These are phyloP conservation scores for Aspergillus fischeri DNA, from an alignment of 2,329 filamentous ascomycete genomes.

Conservation along the genomic window DNA sequence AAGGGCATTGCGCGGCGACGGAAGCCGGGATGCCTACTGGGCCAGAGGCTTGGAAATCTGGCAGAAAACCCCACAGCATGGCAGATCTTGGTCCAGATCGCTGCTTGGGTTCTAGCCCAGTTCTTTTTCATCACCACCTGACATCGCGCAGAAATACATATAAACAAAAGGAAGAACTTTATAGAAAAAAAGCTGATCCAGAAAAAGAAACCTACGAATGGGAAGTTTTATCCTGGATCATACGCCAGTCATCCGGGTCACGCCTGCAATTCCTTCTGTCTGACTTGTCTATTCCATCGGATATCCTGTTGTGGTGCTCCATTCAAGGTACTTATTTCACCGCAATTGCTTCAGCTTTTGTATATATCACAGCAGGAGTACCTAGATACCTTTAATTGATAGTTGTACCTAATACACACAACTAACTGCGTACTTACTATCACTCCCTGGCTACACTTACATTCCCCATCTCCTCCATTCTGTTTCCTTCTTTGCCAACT, in stretches of 20 bases:
- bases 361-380: neutral
- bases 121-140: conserved; percentile 9
- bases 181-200: no score
- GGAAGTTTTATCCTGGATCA: neutral
- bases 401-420: neutral
- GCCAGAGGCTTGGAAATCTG: neutral
- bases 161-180: no score
- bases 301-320: neutral
- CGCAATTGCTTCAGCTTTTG: conserved; percentile 6
- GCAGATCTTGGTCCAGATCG: conserved; percentile 15
- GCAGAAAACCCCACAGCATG: neutral
- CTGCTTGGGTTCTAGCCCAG: conserved; percentile 16
- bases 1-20: conserved; percentile 2
- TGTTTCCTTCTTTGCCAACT: neutral
- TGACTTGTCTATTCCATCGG: conserved; percentile 5
- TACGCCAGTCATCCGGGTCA: conserved; percentile 3
- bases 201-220: neutral
- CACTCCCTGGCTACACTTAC: neutral
- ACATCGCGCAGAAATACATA: conserved; percentile 6
- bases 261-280: conserved; percentile 3
- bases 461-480: neutral
- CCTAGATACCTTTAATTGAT: neutral
- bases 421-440: neutral
- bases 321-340: conserved; percentile 4
- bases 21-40: neutral